Evolutionary conservation across 176 grass and related monocot species (phyloP).

Genomic region (Dendrocalamus sinicus): DNA sequence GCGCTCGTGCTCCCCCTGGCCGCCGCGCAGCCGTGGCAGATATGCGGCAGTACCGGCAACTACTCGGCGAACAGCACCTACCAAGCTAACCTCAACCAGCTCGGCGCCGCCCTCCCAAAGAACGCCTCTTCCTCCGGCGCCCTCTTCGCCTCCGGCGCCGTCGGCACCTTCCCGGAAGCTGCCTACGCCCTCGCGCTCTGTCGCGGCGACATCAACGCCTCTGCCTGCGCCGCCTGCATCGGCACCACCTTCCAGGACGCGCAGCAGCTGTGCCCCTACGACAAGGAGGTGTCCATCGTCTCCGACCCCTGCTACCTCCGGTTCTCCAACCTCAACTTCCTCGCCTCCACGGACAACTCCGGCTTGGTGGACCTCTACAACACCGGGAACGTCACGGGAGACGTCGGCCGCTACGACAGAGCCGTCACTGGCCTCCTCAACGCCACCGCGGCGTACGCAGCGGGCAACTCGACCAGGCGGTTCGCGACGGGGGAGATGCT

Average conservation of each 20-base stretch:
- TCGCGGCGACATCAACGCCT: constrained; percentile 1
- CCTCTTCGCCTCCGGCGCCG: constrained; percentile 37
- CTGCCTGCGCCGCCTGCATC: too few relatives aligned
- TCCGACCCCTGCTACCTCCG: constrained; percentile 44
- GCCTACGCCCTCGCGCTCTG: constrained; percentile 57
- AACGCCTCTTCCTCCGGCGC: neutral
- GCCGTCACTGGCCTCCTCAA: constrained; percentile 30
- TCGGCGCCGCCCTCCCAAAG: constrained; percentile 41
- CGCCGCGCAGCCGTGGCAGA: neutral
- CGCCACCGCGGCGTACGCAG: constrained; percentile 32
- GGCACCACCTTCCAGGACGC: neutral
- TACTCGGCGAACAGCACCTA: constrained; percentile 55
- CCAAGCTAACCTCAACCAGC: constrained; percentile 47
- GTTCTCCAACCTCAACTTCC: too few relatives aligned
- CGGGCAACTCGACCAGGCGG: neutral
- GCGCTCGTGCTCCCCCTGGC: neutral
- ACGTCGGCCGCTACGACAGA: neutral
- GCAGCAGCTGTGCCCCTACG: constrained; percentile 34
- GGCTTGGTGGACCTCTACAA: constrained; percentile 6
- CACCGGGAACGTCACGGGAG: neutral
- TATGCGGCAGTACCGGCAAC: constrained; percentile 28
- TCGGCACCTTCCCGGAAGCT: constrained; percentile 19
- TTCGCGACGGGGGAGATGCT: constrained; percentile 49
- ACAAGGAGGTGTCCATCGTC: constrained; percentile 32
- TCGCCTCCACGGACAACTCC: constrained; percentile 34